Conservation (phyloP, 805 yeast species). For the Wickerhamomyces tratensis region DNA sequence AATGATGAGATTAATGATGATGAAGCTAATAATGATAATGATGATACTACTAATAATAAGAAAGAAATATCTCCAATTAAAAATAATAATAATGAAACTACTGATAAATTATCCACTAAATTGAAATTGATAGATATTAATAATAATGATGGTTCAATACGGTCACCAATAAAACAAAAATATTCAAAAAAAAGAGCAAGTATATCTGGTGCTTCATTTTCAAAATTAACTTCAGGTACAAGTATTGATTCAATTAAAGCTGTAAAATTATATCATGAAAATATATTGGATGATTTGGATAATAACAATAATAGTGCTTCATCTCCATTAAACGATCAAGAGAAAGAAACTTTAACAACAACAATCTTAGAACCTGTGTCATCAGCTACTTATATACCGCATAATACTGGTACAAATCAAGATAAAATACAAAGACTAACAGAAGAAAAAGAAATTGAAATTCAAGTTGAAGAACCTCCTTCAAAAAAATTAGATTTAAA, state of each 20-base stretch:
- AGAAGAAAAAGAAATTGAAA: slow-evolving; percentile 7
- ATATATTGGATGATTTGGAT: too few relatives aligned
- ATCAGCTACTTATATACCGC: slow-evolving; percentile 66
- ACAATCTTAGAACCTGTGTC: slow-evolving; percentile 45
- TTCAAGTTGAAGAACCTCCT: neutral
- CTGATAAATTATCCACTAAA: too few relatives aligned
- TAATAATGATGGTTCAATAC: neutral
- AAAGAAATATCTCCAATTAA: neutral
- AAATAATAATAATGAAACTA: neutral
- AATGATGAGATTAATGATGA: neutral
- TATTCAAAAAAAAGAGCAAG: neutral
- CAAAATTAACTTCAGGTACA: neutral
- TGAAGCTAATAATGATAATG: neutral
- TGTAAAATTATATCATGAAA: too few relatives aligned
- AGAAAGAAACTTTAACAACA: neutral
- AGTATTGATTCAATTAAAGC: too few relatives aligned
- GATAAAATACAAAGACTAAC: slow-evolving; percentile 6
- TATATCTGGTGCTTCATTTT: neutral
- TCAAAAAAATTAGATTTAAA: neutral
- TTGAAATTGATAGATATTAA: too few relatives aligned
- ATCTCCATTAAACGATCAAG: neutral
- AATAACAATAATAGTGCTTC: too few relatives aligned
- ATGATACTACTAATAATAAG: neutral
- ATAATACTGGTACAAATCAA: slow-evolving; percentile 29
- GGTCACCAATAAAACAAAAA: neutral